A percentile compares a stretch with the other conserved stretches of the same genome.
Conservation (phyloP, 2,329 filamentous ascomycete species). For the Zasmidium citrigriseum region DNA sequence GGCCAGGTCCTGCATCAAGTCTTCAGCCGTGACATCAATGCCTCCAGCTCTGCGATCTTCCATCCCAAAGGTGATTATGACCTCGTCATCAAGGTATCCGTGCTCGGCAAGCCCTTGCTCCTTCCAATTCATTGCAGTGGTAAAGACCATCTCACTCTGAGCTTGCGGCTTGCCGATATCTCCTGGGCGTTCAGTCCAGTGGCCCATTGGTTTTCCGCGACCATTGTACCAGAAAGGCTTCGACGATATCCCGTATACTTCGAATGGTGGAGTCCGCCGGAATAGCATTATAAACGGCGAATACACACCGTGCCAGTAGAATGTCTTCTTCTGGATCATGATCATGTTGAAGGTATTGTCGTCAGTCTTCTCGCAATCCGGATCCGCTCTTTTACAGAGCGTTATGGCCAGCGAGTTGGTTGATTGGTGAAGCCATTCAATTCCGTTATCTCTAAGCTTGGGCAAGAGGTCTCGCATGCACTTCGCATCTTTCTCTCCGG, state of each 20-base stretch:
- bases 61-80: constrained; percentile 13
- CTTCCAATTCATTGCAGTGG: constrained; percentile 11
- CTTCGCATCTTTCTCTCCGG: constrained; percentile 39
- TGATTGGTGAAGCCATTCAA: constrained; percentile 58
- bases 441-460: background rate
- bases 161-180: constrained; percentile 4
- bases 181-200: constrained; percentile 6
- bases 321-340: constrained; percentile 56
- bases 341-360: constrained; percentile 56
- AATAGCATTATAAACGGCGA: constrained; percentile 58
- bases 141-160: constrained; percentile 13
- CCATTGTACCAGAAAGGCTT: constrained; percentile 59
- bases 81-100: constrained; percentile 11
- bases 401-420: constrained; percentile 61
- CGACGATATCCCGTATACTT: constrained; percentile 49
- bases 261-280: constrained; percentile 49
- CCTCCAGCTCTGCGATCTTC: constrained; percentile 12
- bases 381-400: constrained; percentile 52
- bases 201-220: constrained; percentile 26
- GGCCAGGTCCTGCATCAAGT: constrained; percentile 9
- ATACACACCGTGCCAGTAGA: constrained; percentile 51
- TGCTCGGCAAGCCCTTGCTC: constrained; percentile 6
- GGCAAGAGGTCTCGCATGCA: constrained; percentile 48
- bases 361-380: constrained; percentile 42
- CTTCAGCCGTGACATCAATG: constrained; percentile 11